Percentiles rank a stretch among this genome's conserved stretches.
Evolutionary conservation across 176 grass and related monocot species (phyloP).

Genomic region (Dendrocalamus sinicus): DNA sequence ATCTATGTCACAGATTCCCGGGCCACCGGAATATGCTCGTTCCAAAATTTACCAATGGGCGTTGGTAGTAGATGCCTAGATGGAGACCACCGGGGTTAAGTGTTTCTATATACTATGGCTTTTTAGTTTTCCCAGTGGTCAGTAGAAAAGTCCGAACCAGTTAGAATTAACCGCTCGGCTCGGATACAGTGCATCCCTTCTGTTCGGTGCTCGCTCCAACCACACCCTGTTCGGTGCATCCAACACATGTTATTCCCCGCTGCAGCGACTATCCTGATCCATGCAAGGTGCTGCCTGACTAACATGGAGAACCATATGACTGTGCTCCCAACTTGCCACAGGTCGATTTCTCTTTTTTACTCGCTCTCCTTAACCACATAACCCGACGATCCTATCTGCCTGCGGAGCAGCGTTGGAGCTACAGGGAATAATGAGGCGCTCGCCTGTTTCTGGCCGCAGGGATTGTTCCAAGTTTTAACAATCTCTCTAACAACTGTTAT

Average conservation of each 20-base stretch:
- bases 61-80: conserved; percentile 20
- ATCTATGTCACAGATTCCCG: neutral
- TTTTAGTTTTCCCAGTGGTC: neutral
- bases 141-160: neutral
- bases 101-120: neutral
- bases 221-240: neutral
- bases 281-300: conserved; percentile 19
- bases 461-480: neutral
- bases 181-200: neutral
- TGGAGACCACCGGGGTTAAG: conserved; percentile 17
- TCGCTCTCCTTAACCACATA: conserved; percentile 27
- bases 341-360: conserved; percentile 24
- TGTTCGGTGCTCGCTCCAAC: neutral
- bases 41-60: neutral
- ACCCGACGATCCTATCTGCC: conserved; percentile 50
- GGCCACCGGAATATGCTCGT: neutral
- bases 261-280: conserved; percentile 22
- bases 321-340: neutral
- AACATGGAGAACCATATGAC: neutral
- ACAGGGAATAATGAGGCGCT: neutral
- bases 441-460: conserved; percentile 30
- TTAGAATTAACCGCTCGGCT: neutral
- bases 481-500: neutral
- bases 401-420: neutral
- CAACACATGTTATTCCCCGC: neutral